Conservation (phyloP, 2,329 filamentous ascomycete genomes). For the Lasiodiplodia citricola region DNA sequence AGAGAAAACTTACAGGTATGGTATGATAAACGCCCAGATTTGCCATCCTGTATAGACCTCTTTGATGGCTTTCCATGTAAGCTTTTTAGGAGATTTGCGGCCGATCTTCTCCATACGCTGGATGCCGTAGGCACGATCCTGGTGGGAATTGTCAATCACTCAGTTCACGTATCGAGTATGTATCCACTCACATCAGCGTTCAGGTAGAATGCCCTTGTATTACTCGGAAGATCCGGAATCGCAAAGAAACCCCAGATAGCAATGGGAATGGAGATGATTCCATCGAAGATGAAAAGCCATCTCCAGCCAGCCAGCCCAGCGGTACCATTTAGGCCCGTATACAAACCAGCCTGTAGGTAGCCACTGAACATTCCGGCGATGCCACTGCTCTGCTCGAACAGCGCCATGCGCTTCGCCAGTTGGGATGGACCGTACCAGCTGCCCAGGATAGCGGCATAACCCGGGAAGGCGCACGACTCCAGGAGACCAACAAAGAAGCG, state of each 20-base stretch:
- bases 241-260: constrained; percentile 37
- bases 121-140: constrained; percentile 19
- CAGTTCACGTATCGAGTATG: neutral
- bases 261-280: constrained; percentile 39
- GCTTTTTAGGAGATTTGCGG: constrained; percentile 10
- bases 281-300: constrained; percentile 40
- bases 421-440: constrained; percentile 39
- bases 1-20: constrained; percentile 4
- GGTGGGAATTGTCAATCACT: neutral
- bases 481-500: constrained; percentile 45
- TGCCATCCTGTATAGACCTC: constrained; percentile 19
- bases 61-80: constrained; percentile 17
- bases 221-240: constrained; percentile 38
- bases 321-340: constrained; percentile 33
- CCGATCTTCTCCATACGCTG: constrained; percentile 17
- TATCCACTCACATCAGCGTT: constrained; percentile 30
- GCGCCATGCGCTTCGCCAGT: constrained; percentile 39
- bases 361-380: constrained; percentile 41
- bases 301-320: constrained; percentile 37
- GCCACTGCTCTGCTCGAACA: constrained; percentile 37
- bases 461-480: constrained; percentile 41
- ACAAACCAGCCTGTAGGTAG: constrained; percentile 42
- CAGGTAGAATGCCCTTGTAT: constrained; percentile 31
- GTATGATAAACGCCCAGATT: constrained; percentile 15
- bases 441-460: constrained; percentile 43